A percentile compares a stretch with the other conserved stretches of the same genome.
phyloP scores from a whole-genome alignment of 1,139 yeast species.

The Yamadazyma triangularis region DNA sequence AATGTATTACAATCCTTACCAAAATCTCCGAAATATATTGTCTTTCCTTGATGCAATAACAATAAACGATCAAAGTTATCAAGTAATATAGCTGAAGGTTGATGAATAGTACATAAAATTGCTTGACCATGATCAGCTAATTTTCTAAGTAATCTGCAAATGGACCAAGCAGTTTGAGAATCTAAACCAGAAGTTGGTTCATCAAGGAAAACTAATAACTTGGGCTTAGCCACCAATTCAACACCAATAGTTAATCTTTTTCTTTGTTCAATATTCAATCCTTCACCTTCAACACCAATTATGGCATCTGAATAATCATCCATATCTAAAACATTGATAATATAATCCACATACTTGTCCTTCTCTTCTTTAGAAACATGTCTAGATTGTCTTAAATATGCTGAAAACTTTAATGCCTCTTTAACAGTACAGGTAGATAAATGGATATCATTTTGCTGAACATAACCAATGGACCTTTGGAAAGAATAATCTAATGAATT shows the following conservation, averaged over 20 bases:
- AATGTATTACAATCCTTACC: constrained; percentile 50
- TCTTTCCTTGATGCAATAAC: constrained; percentile 46
- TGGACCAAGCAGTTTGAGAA: constrained; percentile 44
- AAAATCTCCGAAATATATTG: constrained; percentile 66
- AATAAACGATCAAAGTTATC: constrained; percentile 33
- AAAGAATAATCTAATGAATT: constrained; percentile 29
- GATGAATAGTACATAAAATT: constrained; percentile 40
- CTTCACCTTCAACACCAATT: constrained; percentile 33
- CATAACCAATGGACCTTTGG: constrained; percentile 40
- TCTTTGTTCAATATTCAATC: constrained; percentile 36
- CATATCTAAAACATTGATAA: constrained; percentile 37
- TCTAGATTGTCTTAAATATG: constrained; percentile 32
- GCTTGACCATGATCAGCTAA: constrained; percentile 42
- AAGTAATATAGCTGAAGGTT: constrained; percentile 37
- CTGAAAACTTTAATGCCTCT: constrained; percentile 34
- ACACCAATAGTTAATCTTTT: constrained; percentile 36
- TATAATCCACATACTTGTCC: constrained; percentile 31
- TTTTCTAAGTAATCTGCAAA: constrained; percentile 37
- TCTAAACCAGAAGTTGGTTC: constrained; percentile 41
- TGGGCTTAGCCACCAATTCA: constrained; percentile 37
- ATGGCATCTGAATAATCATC: constrained; percentile 30
- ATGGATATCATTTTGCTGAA: constrained; percentile 38
- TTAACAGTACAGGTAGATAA: constrained; percentile 33
- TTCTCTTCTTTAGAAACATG: constrained; percentile 25
- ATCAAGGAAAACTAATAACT: constrained; percentile 32